Conservation (phyloP, 108 stramenopile genomes). For the Tribonema minus region DNA sequence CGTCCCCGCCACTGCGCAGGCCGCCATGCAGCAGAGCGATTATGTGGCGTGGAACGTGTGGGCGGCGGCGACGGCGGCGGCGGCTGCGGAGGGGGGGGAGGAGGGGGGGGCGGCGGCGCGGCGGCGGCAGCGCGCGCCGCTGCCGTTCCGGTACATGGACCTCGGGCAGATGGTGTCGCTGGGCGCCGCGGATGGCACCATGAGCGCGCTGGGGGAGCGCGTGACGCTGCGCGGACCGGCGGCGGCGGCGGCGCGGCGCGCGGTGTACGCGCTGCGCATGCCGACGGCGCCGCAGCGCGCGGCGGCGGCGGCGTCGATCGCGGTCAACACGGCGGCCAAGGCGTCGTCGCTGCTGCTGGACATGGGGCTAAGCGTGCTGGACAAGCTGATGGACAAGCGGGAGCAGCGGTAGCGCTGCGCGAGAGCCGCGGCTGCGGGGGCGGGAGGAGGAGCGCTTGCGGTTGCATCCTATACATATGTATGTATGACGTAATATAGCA, state of each 20-base stretch:
- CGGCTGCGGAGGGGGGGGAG: no score
- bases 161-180: slow-evolving; percentile 71
- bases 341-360: background rate
- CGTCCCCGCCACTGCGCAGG: slow-evolving; percentile 11
- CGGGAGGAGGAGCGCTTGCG: no score
- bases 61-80: slow-evolving; percentile 5
- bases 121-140: background rate
- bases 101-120: no score
- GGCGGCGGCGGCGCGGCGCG: slow-evolving; percentile 63
- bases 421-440: no score
- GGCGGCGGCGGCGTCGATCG: slow-evolving; percentile 23
- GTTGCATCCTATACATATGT: no score
- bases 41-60: slow-evolving; percentile 47
- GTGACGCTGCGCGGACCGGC: slow-evolving; percentile 63
- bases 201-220: slow-evolving; percentile 57
- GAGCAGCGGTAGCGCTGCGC: no score
- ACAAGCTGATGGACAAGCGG: no score
- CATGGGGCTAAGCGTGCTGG: no score
- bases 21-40: slow-evolving; percentile 50
- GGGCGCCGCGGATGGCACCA: slow-evolving; percentile 25
- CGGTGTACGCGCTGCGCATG: slow-evolving; percentile 71
- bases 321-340: slow-evolving; percentile 12
- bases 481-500: no score
- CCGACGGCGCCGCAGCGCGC: slow-evolving; percentile 58
- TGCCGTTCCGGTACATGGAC: slow-evolving; percentile 62